A percentile compares a stretch with the other conserved stretches of the same genome.
Conservation (phyloP, 345 rosid species). For the Adansonia digitata region DNA sequence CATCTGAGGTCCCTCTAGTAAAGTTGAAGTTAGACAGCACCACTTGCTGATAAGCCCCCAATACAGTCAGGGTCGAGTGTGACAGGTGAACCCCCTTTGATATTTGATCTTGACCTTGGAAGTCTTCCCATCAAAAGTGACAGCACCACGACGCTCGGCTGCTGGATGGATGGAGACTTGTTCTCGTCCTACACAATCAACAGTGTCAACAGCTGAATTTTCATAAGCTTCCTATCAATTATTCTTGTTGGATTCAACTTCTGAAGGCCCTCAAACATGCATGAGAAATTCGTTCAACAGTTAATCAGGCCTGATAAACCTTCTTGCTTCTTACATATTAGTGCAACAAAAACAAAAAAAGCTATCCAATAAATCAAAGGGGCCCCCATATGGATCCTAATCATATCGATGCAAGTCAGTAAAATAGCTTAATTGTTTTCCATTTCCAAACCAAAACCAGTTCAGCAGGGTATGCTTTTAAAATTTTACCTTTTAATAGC, state of each 20-base stretch:
- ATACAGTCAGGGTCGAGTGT: not conserved
- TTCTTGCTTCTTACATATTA: not conserved
- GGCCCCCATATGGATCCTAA: constrained; percentile 9
- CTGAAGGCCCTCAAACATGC: not conserved
- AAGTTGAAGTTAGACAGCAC: constrained; percentile 14
- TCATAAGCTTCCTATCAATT: constrained; percentile 16
- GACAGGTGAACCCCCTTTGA: constrained; percentile 15
- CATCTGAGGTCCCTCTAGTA: not conserved
- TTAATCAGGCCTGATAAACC: not conserved
- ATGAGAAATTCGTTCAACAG: not conserved
- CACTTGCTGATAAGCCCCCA: constrained; percentile 1
- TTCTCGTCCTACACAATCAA: not conserved
- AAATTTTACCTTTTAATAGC: not conserved
- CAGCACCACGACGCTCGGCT: constrained; percentile 25
- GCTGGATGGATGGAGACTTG: not conserved
- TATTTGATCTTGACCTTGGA: constrained; percentile 19
- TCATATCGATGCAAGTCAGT: not conserved
- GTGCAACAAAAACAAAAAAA: not conserved
- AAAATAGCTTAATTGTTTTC: constrained; percentile 7
- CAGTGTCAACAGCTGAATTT: not conserved
- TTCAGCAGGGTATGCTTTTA: not conserved
- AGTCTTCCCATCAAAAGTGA: constrained; percentile 10
- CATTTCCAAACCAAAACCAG: not conserved
- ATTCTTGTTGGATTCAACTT: constrained; percentile 18
- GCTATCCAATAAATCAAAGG: not conserved